These are phyloP conservation scores for Leptographium flavum DNA, from an alignment of 2,329 filamentous ascomycete genomes.

Conservation along the genomic window DNA sequence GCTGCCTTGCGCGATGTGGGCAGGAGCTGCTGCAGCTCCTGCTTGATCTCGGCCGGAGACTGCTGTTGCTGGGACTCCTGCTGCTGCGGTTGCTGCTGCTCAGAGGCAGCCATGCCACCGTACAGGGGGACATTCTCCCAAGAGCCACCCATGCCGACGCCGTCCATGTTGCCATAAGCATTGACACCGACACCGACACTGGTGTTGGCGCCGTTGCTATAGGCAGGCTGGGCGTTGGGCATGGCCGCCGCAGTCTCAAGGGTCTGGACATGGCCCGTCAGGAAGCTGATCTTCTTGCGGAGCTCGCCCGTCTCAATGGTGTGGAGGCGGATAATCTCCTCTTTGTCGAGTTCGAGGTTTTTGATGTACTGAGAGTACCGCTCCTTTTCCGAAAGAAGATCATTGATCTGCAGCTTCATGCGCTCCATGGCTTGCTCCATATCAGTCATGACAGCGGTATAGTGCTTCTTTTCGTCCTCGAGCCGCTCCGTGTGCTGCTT, in stretches of 20 bases:
- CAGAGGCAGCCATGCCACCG: slow-evolving; percentile 52
- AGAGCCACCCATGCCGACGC: slow-evolving; percentile 58
- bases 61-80: slow-evolving; percentile 3
- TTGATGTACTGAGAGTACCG: slow-evolving; percentile 64
- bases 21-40: slow-evolving; percentile 37
- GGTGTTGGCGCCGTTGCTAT: slow-evolving; percentile 2
- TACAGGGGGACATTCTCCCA: slow-evolving; percentile 78
- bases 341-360: slow-evolving; percentile 69
- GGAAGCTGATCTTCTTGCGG: slow-evolving; percentile 79
- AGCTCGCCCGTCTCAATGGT: slow-evolving; percentile 83
- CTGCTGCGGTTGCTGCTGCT: slow-evolving; percentile 17
- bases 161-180: slow-evolving; percentile 71
- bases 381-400: slow-evolving; percentile 59
- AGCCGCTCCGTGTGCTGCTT: slow-evolving; percentile 96
- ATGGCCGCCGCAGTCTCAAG: slow-evolving; percentile 40
- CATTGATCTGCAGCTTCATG: slow-evolving; percentile 54
- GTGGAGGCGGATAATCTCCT: slow-evolving; percentile 77
- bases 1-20: slow-evolving; percentile 30
- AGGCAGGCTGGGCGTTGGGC: slow-evolving; percentile 36
- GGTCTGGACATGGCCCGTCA: slow-evolving; percentile 57
- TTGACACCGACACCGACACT: slow-evolving; percentile 17
- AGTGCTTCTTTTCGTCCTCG: slow-evolving; percentile 93
- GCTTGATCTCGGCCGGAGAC: slow-evolving; percentile 28
- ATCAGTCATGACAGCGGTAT: slow-evolving; percentile 57
- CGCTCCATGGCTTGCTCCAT: slow-evolving; percentile 65